Conservation (phyloP, 2,329 filamentous ascomycete species). For the Neonectria ditissima region DNA sequence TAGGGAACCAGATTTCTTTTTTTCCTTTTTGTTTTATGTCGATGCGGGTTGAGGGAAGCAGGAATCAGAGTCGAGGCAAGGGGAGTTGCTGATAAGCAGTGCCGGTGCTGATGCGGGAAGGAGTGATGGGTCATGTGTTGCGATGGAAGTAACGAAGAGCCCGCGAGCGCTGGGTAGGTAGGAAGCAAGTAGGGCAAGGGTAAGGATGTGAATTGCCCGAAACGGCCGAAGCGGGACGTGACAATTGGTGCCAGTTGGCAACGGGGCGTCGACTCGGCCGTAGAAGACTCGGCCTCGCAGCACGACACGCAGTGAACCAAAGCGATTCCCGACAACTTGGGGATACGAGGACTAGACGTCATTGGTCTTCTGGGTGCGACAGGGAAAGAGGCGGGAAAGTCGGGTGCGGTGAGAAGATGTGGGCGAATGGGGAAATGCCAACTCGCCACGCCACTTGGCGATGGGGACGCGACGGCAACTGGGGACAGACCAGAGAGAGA, state of each 20-base stretch:
- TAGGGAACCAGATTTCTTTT: constrained; percentile 8
- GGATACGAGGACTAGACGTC: constrained; percentile 13
- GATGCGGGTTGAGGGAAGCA: neutral
- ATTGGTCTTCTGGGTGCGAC: constrained; percentile 29
- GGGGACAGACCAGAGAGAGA: neutral
- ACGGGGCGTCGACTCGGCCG: constrained; percentile 5
- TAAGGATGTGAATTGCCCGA: constrained; percentile 15
- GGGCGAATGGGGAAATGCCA: constrained; percentile 44
- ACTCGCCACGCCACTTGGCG: constrained; percentile 41
- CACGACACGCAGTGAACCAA: constrained; percentile 25
- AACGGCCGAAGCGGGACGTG: constrained; percentile 17
- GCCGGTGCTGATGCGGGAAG: neutral
- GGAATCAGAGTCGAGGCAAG: neutral
- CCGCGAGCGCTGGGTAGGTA: constrained; percentile 1
- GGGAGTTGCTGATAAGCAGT: neutral
- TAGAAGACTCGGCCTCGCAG: constrained; percentile 10
- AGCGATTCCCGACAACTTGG: constrained; percentile 12
- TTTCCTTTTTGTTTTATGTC: constrained; percentile 5
- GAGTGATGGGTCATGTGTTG: neutral
- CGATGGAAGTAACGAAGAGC: constrained; percentile 2
- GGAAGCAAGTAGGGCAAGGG: constrained; percentile 12
- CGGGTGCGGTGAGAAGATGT: constrained; percentile 40
- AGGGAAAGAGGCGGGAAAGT: constrained; percentile 35
- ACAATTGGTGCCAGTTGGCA: constrained; percentile 29
- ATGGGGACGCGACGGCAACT: constrained; percentile 15